A percentile compares a stretch with the other conserved stretches of the same genome.
Evolutionary conservation across 139 green algal genomes (phyloP).

Genomic region (Dunaliella sp.): DNA sequence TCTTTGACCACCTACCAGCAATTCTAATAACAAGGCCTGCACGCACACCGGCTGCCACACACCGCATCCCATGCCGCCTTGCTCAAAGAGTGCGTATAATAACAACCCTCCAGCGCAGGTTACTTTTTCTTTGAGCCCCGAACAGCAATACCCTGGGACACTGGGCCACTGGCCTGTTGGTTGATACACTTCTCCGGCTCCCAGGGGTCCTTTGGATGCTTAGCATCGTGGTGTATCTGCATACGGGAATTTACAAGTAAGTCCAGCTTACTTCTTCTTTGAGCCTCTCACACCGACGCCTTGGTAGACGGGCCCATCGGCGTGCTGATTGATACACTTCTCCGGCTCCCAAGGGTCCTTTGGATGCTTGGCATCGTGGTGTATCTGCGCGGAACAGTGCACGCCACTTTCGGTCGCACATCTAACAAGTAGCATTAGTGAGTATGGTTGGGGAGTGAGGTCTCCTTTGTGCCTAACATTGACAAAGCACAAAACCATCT

Average conservation of each 20-base stretch:
- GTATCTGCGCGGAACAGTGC: no score
- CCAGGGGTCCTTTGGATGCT: constrained; percentile 77
- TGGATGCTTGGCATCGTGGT: constrained; percentile 77
- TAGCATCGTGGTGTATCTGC: constrained; percentile 69
- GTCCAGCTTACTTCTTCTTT: background rate
- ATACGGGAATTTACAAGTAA: background rate
- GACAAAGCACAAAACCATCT: no score
- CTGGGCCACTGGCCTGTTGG: constrained; percentile 51
- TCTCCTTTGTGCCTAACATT: no score
- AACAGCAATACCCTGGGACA: constrained; percentile 70
- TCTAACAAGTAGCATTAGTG: no score
- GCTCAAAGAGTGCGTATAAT: no score
- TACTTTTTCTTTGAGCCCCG: constrained; percentile 33
- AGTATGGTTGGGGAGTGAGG: no score
- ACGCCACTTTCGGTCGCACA: no score
- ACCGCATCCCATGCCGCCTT: no score
- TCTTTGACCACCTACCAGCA: no score
- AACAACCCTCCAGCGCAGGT: no score
- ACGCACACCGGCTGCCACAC: no score
- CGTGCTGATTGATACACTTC: constrained; percentile 61
- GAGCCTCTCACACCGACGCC: constrained; percentile 67
- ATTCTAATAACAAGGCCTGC: no score
- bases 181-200: constrained; percentile 58
- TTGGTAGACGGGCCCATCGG: constrained; percentile 54
- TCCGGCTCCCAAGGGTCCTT: constrained; percentile 67